These are phyloP conservation scores for Backusella parvicylindrica DNA, from an alignment of 192 early-diverging fungal species.

Conservation along the genomic window DNA sequence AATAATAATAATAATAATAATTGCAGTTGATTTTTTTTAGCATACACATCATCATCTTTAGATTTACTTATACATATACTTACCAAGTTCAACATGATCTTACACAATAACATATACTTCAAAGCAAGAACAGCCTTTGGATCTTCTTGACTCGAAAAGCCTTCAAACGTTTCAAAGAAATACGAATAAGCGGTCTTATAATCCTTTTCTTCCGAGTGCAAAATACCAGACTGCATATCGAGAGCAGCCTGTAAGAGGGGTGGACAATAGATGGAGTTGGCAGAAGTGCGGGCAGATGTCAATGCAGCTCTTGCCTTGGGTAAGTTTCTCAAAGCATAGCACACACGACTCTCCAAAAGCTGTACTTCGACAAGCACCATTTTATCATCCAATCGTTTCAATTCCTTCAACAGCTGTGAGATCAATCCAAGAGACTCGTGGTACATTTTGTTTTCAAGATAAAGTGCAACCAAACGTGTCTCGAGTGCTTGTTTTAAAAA, in stretches of 20 bases:
- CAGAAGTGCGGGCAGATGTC: constrained; percentile 92
- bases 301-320: constrained; percentile 94
- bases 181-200: constrained; percentile 99
- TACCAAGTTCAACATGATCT: constrained; percentile 97
- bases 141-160: constrained; percentile 84
- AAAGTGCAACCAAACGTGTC: constrained; percentile 86
- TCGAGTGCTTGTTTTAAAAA: constrained; percentile 95
- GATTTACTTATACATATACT: background rate
- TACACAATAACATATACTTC: constrained; percentile 98
- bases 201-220: constrained; percentile 98
- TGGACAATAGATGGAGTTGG: constrained; percentile 97
- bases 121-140: constrained; percentile 82
- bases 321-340: constrained; percentile 87
- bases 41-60: too few relatives aligned
- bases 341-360: constrained; percentile 90
- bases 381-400: constrained; percentile 98
- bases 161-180: constrained; percentile 98
- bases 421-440: constrained; percentile 85
- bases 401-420: constrained; percentile 80
- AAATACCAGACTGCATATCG: constrained; percentile 97
- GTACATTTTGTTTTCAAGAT: constrained; percentile 92
- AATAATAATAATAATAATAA: background rate
- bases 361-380: constrained; percentile 97
- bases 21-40: too few relatives aligned
- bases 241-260: constrained; percentile 92